These are phyloP conservation scores for Lichtheimia corymbifera DNA, from an alignment of 371 early-diverging fungal genomes.

Conservation along the genomic window DNA sequence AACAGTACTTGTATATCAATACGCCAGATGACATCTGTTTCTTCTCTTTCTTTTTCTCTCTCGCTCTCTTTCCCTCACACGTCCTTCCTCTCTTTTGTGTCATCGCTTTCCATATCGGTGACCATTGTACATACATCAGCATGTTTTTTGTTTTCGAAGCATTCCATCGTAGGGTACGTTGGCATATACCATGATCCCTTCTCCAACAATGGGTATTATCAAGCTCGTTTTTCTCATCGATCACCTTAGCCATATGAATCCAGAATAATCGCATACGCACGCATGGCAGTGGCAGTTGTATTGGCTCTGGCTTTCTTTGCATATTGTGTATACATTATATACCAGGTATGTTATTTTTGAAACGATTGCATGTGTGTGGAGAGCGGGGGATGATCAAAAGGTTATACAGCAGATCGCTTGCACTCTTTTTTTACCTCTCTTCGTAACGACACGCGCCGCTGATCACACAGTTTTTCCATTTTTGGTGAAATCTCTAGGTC, in stretches of 20 bases:
- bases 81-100: too few species aligned
- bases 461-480: too few species aligned
- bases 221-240: too few species aligned
- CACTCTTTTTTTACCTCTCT: neutral
- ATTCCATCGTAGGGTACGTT: conserved; percentile 33
- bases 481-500: conserved; percentile 17
- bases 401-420: neutral
- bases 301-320: conserved; percentile 31
- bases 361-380: neutral
- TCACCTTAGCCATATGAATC: conserved; percentile 38
- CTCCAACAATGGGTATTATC: too few species aligned
- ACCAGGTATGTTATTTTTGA: conserved; percentile 16
- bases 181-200: neutral
- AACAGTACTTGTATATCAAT: too few species aligned
- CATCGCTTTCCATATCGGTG: too few species aligned
- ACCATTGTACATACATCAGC: neutral
- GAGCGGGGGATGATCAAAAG: too few species aligned
- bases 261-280: conserved; percentile 22
- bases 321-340: conserved; percentile 34
- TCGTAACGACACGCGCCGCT: too few species aligned
- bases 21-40: too few species aligned
- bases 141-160: conserved; percentile 48
- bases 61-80: too few species aligned
- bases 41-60: too few species aligned
- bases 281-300: conserved; percentile 28